Base-by-base conservation (phyloP, 2,329 filamentous ascomycete species). In the Stachybotrys elegans region DNA sequence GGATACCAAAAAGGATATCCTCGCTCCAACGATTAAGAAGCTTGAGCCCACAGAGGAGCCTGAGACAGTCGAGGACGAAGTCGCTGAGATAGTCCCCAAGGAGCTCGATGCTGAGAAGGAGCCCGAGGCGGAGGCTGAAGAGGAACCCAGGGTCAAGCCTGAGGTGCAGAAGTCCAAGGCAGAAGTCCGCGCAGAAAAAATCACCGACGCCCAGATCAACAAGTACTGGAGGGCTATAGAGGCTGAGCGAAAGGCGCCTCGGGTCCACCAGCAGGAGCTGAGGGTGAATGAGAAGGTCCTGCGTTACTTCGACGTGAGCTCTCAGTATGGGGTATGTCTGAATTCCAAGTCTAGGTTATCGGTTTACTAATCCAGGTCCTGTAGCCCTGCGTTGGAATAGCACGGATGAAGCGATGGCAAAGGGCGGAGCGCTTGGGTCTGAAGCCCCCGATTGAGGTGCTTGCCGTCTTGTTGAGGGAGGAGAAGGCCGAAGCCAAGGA, bases 231-330 rank as follows among this genome's bases (percentile, higher is more conserved):
- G 71, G 51, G 65, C 65, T 11, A 80, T 92, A 52, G 88, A 95
- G 69, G 69, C 71, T 32, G 75, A 81, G 56, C 75, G 88, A 53
- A 75, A 74, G 47, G 79, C 87, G 16, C 78, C 79, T 34, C 71
- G 85, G 55, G 82, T 95, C 27, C 93, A 97, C 58, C 89, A 95
- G 66, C 66, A 84, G 55, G 83, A 75, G 3, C 60, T 97, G 53
- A 76, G 73, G 11, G 53, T 86, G 37, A 75, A 85, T 44, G 91
- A 97, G 73, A 95, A 92, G 72, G 81, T 97, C 21, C 66, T 97
- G 57, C 75, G 92, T 50, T 88, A 95, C 62, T 98, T 93, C 67
- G 93, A 98, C 62, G 85, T 95, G 52, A 93, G 84, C 58, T 88
- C 79, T 48, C 88, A 95, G 57, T 98, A 88, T 63, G 93, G 93